These are phyloP conservation scores for Candida khao-thaluensis DNA, from an alignment of 805 yeast species.

Conservation along the genomic window DNA sequence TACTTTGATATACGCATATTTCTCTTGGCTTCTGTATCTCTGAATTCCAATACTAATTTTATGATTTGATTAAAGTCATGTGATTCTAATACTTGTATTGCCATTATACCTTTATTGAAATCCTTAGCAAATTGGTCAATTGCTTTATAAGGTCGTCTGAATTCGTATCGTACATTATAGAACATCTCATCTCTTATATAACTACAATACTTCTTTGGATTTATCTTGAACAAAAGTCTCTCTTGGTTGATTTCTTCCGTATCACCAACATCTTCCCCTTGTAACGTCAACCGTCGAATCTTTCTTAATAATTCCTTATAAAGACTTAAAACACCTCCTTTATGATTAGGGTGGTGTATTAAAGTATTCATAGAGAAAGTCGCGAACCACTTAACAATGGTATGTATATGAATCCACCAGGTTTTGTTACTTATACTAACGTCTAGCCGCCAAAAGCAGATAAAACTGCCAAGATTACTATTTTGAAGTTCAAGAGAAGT, in stretches of 20 bases:
- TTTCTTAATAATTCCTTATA: constrained; percentile 14
- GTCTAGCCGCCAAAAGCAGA: constrained; percentile 5
- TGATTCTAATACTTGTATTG: neutral
- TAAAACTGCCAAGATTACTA: constrained; percentile 16
- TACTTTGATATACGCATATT: neutral
- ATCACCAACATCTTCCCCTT: neutral
- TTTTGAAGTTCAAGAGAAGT: constrained; percentile 36
- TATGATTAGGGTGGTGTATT: constrained; percentile 8
- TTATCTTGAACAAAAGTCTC: neutral
- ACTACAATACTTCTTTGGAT: constrained; percentile 9
- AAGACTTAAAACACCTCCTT: constrained; percentile 12
- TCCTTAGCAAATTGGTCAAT: neutral
- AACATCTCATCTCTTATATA: constrained; percentile 8
- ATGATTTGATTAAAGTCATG: neutral
- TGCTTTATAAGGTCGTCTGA: neutral
- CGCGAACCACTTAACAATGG: constrained; percentile 1
- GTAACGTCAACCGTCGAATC: neutral
- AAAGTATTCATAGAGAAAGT: constrained; percentile 4
- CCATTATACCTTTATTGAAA: neutral
- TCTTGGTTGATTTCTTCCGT: neutral
- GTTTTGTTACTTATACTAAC: too few species aligned
- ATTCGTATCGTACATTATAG: constrained; percentile 6
- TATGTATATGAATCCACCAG: too few species aligned
- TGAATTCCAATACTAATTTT: neutral
- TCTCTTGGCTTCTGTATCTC: constrained; percentile 1